Conservation (phyloP, 148 eudicot genomes). For the Rhododendron williamsianum region DNA sequence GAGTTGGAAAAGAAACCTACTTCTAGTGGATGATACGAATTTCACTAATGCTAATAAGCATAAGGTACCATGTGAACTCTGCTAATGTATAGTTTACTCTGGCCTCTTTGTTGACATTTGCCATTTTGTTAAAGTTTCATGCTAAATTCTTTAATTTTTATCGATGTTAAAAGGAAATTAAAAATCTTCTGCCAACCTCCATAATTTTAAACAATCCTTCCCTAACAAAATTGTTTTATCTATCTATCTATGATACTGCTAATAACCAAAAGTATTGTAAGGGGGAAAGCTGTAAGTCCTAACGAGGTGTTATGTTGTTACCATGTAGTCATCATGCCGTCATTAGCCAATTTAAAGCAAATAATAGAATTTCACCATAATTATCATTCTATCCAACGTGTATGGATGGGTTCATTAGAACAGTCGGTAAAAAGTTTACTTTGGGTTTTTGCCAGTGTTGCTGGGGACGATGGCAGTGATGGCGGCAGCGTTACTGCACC, state of each 20-base stretch:
- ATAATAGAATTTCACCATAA: not conserved
- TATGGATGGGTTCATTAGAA: not conserved
- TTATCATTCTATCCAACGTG: not conserved
- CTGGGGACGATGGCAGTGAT: conserved; percentile 17
- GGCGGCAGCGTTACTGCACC: conserved; percentile 16
- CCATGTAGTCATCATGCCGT: not conserved
- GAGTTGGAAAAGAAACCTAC: not conserved
- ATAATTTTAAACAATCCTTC: not conserved
- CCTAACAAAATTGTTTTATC: not conserved
- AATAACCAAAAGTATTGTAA: not conserved
- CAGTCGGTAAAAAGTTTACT: not conserved
- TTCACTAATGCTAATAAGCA: not conserved
- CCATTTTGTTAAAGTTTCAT: not conserved
- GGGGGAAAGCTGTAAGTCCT: not conserved
- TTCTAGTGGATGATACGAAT: not conserved
- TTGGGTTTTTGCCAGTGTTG: conserved; percentile 28
- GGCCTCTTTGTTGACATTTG: not conserved
- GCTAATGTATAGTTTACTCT: not conserved
- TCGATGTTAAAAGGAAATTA: not conserved
- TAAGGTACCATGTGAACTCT: not conserved
- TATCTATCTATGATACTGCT: not conserved
- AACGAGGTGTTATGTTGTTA: not conserved
- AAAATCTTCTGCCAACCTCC: not conserved
- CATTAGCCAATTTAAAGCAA: not conserved
- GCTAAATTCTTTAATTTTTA: not conserved